These are phyloP conservation scores for Saccharomycopsis selenospora DNA, from an alignment of 805 yeast genomes.

Conservation along the genomic window DNA sequence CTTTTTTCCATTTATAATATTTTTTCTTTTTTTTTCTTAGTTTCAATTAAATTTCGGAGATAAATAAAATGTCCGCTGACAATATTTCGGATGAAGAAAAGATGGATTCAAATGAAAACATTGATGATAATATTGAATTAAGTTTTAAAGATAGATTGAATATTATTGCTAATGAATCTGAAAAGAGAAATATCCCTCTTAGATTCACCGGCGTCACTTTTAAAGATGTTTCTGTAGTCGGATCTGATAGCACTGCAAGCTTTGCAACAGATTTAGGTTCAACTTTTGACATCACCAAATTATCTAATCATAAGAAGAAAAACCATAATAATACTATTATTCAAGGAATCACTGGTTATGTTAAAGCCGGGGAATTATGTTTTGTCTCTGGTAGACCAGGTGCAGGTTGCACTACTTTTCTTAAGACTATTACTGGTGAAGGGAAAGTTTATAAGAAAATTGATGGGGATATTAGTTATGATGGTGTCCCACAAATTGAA, in stretches of 20 bases:
- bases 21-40: too few relatives aligned
- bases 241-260: constrained; percentile 47
- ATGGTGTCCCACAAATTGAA: constrained; percentile 41
- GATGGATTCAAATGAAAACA: not conserved
- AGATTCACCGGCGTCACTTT: constrained; percentile 29
- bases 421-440: constrained; percentile 42
- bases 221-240: constrained; percentile 35
- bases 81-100: not conserved
- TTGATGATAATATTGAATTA: not conserved
- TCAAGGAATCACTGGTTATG: constrained; percentile 33
- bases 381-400: constrained; percentile 53
- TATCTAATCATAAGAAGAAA: not conserved
- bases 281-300: not conserved
- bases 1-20: too few relatives aligned
- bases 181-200: constrained; percentile 4
- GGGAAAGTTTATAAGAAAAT: constrained; percentile 39
- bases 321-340: constrained; percentile 11
- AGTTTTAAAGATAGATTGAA: not conserved
- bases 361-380: constrained; percentile 46
- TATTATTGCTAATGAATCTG: constrained; percentile 1
- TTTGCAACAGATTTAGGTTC: constrained; percentile 38
- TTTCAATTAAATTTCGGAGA: too few relatives aligned
- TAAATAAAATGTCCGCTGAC: too few relatives aligned
- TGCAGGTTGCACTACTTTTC: constrained; percentile 55
- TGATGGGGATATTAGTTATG: constrained; percentile 38